Evolutionary conservation across 495 filamentous ascomycete genomes (phyloP).

Genomic region (Aspergillus coremiiformis): DNA sequence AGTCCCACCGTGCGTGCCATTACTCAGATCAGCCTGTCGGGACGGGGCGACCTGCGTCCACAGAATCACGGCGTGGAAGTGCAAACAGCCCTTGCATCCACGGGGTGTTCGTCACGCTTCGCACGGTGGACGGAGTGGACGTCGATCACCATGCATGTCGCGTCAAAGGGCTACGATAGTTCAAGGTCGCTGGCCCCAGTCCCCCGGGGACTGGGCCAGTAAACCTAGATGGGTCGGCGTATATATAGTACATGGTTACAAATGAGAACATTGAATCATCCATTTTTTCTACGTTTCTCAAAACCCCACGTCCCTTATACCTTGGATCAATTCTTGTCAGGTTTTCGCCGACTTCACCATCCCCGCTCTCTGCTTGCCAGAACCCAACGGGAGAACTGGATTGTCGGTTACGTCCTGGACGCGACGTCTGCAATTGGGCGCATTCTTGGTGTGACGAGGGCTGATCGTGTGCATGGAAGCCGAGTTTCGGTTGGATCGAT

Average conservation of each 20-base stretch:
- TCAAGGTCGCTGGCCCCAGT: slow-evolving; percentile 42
- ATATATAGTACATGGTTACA: slow-evolving; percentile 8
- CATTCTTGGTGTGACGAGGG: neutral
- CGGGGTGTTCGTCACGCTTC: slow-evolving; percentile 21
- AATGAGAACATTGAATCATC: too few relatives aligned
- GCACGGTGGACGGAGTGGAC: slow-evolving; percentile 34
- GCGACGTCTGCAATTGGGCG: neutral
- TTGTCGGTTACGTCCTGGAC: neutral
- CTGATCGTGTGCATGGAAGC: neutral
- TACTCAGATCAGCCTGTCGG: slow-evolving; percentile 45
- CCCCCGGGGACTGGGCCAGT: slow-evolving; percentile 7
- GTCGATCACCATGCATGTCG: slow-evolving; percentile 48
- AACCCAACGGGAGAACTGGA: neutral
- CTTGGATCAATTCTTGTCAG: too few relatives aligned
- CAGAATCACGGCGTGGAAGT: slow-evolving; percentile 57
- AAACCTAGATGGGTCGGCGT: slow-evolving; percentile 5
- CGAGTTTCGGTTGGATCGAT: slow-evolving; percentile 1
- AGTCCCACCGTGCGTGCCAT: slow-evolving; percentile 48
- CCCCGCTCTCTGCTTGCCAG: too few relatives aligned
- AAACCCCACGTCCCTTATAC: too few relatives aligned
- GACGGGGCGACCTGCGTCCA: slow-evolving; percentile 59
- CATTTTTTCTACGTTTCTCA: too few relatives aligned
- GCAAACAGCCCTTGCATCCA: too few relatives aligned
- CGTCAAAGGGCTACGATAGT: slow-evolving; percentile 52
- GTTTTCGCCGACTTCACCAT: too few relatives aligned